phyloP scores from a whole-genome alignment of 148 eudicot genomes.

The Rhododendron henanense region DNA sequence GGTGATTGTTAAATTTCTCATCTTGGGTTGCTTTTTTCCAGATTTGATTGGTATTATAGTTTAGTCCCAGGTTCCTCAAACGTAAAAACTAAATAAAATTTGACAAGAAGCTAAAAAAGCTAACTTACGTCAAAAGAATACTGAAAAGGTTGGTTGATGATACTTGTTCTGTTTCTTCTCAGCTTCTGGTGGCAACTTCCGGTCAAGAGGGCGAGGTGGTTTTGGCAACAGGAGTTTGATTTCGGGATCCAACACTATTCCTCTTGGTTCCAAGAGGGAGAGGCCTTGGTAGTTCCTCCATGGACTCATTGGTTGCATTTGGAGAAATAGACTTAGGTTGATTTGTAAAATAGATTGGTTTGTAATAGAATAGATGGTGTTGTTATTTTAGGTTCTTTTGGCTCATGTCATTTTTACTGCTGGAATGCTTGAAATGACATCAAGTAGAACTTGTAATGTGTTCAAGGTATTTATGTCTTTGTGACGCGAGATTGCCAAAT shows the following conservation, averaged over 20 bases:
- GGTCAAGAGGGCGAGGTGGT: slow-evolving; percentile 90
- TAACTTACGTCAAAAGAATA: not conserved
- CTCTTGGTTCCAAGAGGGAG: slow-evolving; percentile 35
- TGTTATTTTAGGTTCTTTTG: not conserved
- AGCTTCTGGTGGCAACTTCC: slow-evolving; percentile 66
- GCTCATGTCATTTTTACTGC: not conserved
- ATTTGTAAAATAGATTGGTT: not conserved
- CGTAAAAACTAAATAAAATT: not conserved
- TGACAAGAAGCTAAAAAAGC: not conserved
- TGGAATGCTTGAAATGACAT: not conserved
- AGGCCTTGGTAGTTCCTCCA: slow-evolving; percentile 46
- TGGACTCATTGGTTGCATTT: not conserved
- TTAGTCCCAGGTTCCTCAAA: not conserved
- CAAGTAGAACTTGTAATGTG: not conserved
- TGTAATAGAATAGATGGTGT: not conserved
- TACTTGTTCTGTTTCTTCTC: not conserved
- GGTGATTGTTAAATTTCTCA: slow-evolving; percentile 36
- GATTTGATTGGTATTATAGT: not conserved
- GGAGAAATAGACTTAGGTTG: not conserved
- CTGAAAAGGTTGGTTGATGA: not conserved
- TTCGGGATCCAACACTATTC: slow-evolving; percentile 70
- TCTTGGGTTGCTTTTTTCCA: not conserved
- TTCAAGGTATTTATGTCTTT: not conserved
- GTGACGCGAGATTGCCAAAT: not conserved
- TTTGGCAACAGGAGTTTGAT: slow-evolving; percentile 59